Percentiles rank a stretch among this genome's conserved stretches.
phyloP scores from a whole-genome alignment of 352 stramenopile species.

The Phytophthora hybrid region DNA sequence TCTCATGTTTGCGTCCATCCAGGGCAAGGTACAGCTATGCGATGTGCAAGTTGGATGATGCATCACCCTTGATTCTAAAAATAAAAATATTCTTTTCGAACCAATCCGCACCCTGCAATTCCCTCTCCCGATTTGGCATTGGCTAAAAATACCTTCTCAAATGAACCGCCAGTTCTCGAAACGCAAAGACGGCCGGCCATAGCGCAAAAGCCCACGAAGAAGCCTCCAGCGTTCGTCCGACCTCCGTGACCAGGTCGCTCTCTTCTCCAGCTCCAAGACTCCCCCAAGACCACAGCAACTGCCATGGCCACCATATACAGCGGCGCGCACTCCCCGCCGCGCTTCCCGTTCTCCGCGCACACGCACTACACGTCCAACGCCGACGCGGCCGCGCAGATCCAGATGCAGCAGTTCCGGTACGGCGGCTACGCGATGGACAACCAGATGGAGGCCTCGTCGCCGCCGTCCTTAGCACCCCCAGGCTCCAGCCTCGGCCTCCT shows the following conservation, averaged over 20 bases:
- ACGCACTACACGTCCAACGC: slow-evolving; percentile 73
- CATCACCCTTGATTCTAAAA: neutral
- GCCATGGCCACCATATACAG: slow-evolving; percentile 80
- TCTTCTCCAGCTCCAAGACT: neutral
- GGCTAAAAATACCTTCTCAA: slow-evolving; percentile 26
- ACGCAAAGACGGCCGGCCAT: slow-evolving; percentile 17
- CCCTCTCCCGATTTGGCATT: slow-evolving; percentile 22
- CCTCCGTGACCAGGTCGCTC: neutral
- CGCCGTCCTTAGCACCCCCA: slow-evolving; percentile 45
- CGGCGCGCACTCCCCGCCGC: slow-evolving; percentile 56
- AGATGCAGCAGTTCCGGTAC: slow-evolving; percentile 72
- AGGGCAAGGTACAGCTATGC: too few relatives aligned
- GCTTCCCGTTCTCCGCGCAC: slow-evolving; percentile 68
- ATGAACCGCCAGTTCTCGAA: slow-evolving; percentile 34
- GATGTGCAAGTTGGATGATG: too few relatives aligned
- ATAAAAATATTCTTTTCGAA: neutral
- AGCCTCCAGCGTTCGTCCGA: neutral
- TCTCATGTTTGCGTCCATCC: too few relatives aligned
- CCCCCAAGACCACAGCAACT: neutral
- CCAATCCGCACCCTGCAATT: neutral
- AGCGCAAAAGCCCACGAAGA: slow-evolving; percentile 37
- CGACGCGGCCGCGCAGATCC: slow-evolving; percentile 52
- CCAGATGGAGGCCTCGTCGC: slow-evolving; percentile 42
- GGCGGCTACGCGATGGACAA: slow-evolving; percentile 55
- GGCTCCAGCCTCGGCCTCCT: slow-evolving; percentile 50